phyloP scores from a whole-genome alignment of 2,329 filamentous ascomycete genomes.

The Fusarium napiforme region DNA sequence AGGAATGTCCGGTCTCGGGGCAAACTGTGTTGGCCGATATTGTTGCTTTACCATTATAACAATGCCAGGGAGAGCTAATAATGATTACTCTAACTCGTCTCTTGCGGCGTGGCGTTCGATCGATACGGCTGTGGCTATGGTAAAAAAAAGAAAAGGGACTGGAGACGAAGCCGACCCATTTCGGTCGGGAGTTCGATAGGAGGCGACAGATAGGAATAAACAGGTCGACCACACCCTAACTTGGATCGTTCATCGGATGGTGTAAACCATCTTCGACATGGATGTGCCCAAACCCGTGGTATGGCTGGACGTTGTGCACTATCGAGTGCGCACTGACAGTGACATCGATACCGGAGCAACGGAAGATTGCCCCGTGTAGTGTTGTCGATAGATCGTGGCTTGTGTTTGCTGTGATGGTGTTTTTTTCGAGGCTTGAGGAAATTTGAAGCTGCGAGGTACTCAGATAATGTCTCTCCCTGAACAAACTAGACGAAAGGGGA shows the following conservation, averaged over 20 bases:
- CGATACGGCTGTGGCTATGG: neutral
- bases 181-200: slow-evolving; percentile 6
- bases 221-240: neutral
- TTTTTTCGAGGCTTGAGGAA: neutral
- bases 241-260: neutral
- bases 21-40: neutral
- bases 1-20: neutral
- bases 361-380: neutral
- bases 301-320: neutral
- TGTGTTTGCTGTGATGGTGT: neutral
- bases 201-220: neutral
- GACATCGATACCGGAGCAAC: neutral
- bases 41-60: neutral
- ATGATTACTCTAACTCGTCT: neutral
- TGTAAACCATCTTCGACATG: neutral
- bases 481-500: neutral
- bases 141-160: neutral
- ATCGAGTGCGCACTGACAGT: neutral
- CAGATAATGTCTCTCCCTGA: neutral
- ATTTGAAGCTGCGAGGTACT: neutral
- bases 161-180: slow-evolving; percentile 10
- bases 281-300: neutral
- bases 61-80: neutral
- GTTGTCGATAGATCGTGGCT: neutral
- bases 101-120: slow-evolving; percentile 11